Conservation (phyloP, 2,329 filamentous ascomycete genomes). For the Paecilomyces fulvus region DNA sequence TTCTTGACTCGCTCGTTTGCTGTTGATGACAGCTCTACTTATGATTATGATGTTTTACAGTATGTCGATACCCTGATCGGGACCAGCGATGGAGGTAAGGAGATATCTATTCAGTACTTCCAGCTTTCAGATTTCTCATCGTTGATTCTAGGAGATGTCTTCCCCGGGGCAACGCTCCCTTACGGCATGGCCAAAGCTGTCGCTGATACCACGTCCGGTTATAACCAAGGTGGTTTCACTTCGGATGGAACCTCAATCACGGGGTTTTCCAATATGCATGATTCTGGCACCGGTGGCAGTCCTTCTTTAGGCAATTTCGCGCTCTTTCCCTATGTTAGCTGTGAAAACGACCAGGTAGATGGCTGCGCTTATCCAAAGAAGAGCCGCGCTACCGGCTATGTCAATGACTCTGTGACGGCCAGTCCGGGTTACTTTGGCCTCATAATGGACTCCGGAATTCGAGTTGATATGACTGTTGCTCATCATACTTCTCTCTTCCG, state of each 20-base stretch:
- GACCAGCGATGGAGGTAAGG: slow-evolving; percentile 40
- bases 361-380: slow-evolving; percentile 53
- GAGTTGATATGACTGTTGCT: slow-evolving; percentile 58
- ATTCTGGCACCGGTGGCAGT: slow-evolving; percentile 41
- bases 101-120: background rate
- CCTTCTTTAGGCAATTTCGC: slow-evolving; percentile 67
- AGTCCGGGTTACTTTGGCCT: slow-evolving; percentile 59
- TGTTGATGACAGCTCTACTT: slow-evolving; percentile 5
- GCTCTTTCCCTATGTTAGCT: slow-evolving; percentile 58
- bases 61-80: slow-evolving; percentile 48
- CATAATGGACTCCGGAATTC: slow-evolving; percentile 48
- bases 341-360: slow-evolving; percentile 52
- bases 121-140: background rate
- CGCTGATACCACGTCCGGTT: slow-evolving; percentile 42
- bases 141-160: slow-evolving; percentile 42
- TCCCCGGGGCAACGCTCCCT: slow-evolving; percentile 47
- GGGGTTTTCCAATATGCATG: slow-evolving; percentile 45
- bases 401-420: slow-evolving; percentile 46
- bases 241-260: slow-evolving; percentile 44
- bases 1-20: slow-evolving; percentile 4
- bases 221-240: slow-evolving; percentile 49
- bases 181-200: slow-evolving; percentile 51
- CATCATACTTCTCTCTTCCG: slow-evolving; percentile 57
- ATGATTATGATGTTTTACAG: slow-evolving; percentile 34
- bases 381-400: slow-evolving; percentile 41